These are phyloP conservation scores for Tanacetum coccineum DNA, from an alignment of 129 eudicot species.

Conservation along the genomic window DNA sequence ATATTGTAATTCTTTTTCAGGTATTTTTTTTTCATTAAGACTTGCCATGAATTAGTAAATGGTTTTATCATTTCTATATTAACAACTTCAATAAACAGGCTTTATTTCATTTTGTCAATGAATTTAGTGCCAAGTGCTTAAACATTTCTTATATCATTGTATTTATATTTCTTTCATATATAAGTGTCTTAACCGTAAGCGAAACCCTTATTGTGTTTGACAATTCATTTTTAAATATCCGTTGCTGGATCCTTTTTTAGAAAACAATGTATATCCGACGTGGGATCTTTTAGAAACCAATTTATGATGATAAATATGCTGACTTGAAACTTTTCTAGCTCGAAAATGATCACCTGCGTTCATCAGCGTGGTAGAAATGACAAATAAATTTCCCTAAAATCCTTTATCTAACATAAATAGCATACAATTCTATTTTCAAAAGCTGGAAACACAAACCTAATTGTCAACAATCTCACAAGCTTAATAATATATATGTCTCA, in stretches of 20 bases:
- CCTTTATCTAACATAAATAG: background rate
- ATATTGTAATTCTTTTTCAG: conserved; percentile 1
- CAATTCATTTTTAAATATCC: too few relatives aligned
- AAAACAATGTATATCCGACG: too few relatives aligned
- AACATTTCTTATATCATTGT: too few relatives aligned
- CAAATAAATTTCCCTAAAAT: conserved; percentile 13
- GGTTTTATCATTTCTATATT: conserved; percentile 1
- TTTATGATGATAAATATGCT: background rate
- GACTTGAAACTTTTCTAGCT: background rate
- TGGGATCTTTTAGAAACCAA: background rate
- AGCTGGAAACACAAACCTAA: background rate
- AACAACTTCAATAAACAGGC: conserved; percentile 5
- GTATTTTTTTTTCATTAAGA: background rate
- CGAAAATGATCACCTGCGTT: background rate
- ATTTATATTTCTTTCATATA: too few relatives aligned
- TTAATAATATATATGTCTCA: conserved; percentile 8
- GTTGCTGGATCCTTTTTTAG: too few relatives aligned
- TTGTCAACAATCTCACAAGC: background rate
- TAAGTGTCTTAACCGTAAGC: too few relatives aligned
- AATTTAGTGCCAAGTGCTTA: too few relatives aligned
- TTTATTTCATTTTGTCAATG: background rate
- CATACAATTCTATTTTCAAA: too few relatives aligned
- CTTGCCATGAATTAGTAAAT: conserved; percentile 17
- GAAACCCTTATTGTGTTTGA: background rate
- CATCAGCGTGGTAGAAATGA: conserved; percentile 2